These are phyloP conservation scores for Candida glaebosa DNA, from an alignment of 805 yeast genomes.

Conservation along the genomic window DNA sequence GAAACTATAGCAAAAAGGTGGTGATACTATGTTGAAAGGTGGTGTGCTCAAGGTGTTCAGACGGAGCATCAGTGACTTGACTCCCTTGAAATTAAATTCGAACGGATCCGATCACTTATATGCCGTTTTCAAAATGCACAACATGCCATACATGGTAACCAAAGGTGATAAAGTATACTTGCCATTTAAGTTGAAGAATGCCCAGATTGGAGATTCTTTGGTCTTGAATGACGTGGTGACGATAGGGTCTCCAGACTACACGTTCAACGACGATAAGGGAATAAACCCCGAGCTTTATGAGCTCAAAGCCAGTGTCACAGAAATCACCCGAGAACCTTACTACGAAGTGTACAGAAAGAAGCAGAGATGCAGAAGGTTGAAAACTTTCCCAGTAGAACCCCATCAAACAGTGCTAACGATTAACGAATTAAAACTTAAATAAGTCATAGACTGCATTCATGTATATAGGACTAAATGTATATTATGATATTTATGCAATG, in stretches of 20 bases:
- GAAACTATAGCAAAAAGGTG: neutral
- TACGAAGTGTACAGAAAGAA: slow-evolving; percentile 54
- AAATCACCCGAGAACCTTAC: slow-evolving; percentile 78
- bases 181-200: slow-evolving; percentile 75
- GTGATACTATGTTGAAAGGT: neutral
- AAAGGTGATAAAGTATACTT: slow-evolving; percentile 81
- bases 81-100: slow-evolving; percentile 64
- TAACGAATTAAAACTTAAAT: slow-evolving; percentile 58
- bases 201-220: slow-evolving; percentile 80
- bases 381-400: slow-evolving; percentile 70
- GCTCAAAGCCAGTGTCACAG: slow-evolving; percentile 77
- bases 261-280: slow-evolving; percentile 25
- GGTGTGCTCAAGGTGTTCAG: slow-evolving; percentile 2
- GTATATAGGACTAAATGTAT: slow-evolving; percentile 4
- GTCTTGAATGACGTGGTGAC: slow-evolving; percentile 71
- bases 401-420: slow-evolving; percentile 76
- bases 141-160: slow-evolving; percentile 84
- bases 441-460: slow-evolving; percentile 1
- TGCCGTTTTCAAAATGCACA: slow-evolving; percentile 78
- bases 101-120: slow-evolving; percentile 55
- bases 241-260: slow-evolving; percentile 82
- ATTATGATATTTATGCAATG: neutral
- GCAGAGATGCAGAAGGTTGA: slow-evolving; percentile 75
- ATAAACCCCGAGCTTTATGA: slow-evolving; percentile 38
- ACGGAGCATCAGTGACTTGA: slow-evolving; percentile 36